Base-by-base conservation (phyloP, 495 filamentous ascomycete species). In the Penicillium fimorum region DNA sequence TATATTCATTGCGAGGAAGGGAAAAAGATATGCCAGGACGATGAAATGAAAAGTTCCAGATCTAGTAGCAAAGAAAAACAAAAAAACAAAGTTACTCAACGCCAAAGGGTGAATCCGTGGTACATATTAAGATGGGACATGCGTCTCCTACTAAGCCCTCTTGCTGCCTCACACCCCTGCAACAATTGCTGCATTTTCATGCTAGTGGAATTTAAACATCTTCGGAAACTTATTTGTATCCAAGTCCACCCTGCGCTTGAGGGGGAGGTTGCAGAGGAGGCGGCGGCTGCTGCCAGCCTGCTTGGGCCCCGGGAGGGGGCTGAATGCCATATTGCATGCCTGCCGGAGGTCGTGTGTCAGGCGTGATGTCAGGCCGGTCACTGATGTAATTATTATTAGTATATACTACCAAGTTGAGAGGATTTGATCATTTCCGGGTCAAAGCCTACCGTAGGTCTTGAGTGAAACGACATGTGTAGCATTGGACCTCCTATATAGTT, bases 381-480 rank as follows among this genome's bases (percentile, higher is more conserved):
- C 72, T 76, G 30, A 3, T 18, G 15, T 0, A 13, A 13, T 29
- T 15, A 6, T 29, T 57, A 33, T 60, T 41, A 64, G 57, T 60
- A 58, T 44, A 51, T 53, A 18, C 12, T n/a, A 27, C 35, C 33
- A 37, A n/a, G 5, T 2, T 52, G 49, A 35, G 18, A 13, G 18
- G 20, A 30, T 13, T 18, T 35, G 38, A 12, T n/a, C 0, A 18
- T 52, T 12, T 17, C 12, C 13, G 15, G 20, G 24, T n/a, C 25
- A 6, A n/a, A 55, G 7, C 69, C 47, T 66, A 79, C 79, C 76
- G 71, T 29, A 82, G 57, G 53, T 82, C 80, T 59, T 82, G 80
- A 35, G 70, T 79, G 61, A 77, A 80, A 50, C 75, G 75, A 58
- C 80, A 83, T 52, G 78, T 80, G 57, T 75, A 69, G 61, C 80